Base-by-base conservation (phyloP, 2,329 filamentous ascomycete species). In the Sphaerulina musiva region DNA sequence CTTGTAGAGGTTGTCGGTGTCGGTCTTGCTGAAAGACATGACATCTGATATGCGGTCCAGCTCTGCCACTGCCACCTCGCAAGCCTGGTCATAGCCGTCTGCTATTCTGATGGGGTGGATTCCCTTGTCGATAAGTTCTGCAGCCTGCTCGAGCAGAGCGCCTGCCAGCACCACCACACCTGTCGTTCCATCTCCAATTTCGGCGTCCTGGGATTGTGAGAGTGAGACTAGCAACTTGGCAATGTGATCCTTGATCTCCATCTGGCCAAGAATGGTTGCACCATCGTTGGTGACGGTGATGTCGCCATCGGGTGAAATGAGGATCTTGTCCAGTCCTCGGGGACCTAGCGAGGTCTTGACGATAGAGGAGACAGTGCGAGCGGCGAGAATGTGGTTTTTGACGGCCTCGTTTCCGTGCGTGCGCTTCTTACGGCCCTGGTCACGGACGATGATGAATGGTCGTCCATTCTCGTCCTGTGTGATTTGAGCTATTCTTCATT, bases 271-370 rank as follows among this genome's bases (percentile, higher is more conserved):
- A 67, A 98, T 98, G 44, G 93, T 98, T 52, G 95, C 95, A 68
- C 93, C 93, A 76, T 98, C 93, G 77, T 98, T 98, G 64, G 93
- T 98, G 59, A 98, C 90, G 59, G 93, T 98, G 72, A 98, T 98
- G 74, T 98, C 93, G 72, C 93, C 93, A 72, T 98, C 93, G 58
- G 93, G 88, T 48, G 93, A 98, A 67, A 98, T 98, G 66, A 98
- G 82, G 70, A 98, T 98, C 79, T 98, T 98, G 79, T 98, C 93
- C 69, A 98, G 84, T 60, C 93, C 93, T 65, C 93, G 87, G 51
- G 93, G 93, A 48, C 93, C 93, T 66, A 98, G 80, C 62, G 95
- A 98, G 58, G 89, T 93, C 80, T 95, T 96, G 75, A 98, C 89
- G 66, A 98, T 93, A 76, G 90, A 95, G 64, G 93, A 87, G 65